Evolutionary conservation across 1,139 yeast genomes (phyloP).

Genomic region (Debaryomyces sp.): DNA sequence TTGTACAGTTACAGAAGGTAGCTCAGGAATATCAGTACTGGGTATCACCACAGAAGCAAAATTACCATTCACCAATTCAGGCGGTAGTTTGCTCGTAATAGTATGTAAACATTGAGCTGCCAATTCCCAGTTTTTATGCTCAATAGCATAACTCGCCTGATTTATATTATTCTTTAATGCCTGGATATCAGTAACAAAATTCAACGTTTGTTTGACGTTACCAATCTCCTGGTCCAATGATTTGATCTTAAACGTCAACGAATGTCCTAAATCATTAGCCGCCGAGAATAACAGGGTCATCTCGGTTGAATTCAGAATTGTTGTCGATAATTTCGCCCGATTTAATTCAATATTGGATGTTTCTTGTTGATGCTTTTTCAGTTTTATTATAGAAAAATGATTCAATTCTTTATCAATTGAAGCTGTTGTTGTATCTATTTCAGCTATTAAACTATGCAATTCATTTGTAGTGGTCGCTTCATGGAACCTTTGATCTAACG

Average conservation of each 20-base stretch:
- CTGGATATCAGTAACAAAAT: constrained; percentile 68
- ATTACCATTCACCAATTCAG: constrained; percentile 56
- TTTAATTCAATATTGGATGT: constrained; percentile 38
- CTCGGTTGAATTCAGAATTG: constrained; percentile 45
- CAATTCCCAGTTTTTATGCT: constrained; percentile 65
- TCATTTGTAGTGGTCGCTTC: constrained; percentile 10
- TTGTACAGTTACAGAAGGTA: constrained; percentile 60
- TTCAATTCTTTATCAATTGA: constrained; percentile 28
- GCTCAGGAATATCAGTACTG: constrained; percentile 82
- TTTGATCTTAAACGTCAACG: constrained; percentile 70
- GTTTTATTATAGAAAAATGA: constrained; percentile 28
- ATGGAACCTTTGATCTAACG: constrained; percentile 10
- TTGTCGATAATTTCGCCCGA: constrained; percentile 39
- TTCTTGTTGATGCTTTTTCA: constrained; percentile 39
- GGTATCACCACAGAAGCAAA: constrained; percentile 90
- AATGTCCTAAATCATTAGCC: constrained; percentile 67
- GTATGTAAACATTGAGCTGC: constrained; percentile 68
- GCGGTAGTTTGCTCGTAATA: constrained; percentile 56
- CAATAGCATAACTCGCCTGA: constrained; percentile 70
- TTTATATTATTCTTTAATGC: constrained; percentile 62
- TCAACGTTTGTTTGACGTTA: constrained; percentile 64
- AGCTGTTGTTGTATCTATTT: constrained; percentile 14
- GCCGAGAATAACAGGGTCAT: constrained; percentile 54
- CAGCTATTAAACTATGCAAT: constrained; percentile 12
- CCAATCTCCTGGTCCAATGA: constrained; percentile 71